Evolutionary conservation across 441 rosid species (phyloP), one percentile per base, ranked within the genome.

Genomic region (Codiaeum variegatum): DNA sequence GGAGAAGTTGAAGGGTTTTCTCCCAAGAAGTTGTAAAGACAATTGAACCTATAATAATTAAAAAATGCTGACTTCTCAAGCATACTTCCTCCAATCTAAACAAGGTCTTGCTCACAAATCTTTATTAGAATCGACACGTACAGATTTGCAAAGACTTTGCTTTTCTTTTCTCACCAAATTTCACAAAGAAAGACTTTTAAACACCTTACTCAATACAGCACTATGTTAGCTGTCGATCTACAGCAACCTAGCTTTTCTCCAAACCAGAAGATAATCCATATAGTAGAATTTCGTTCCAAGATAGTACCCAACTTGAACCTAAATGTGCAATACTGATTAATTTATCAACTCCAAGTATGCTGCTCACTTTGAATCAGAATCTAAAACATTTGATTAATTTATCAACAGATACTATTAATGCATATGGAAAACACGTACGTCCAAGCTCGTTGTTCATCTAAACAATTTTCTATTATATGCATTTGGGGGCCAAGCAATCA

Each of bases 201-300:
- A 64, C 21, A 31, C 58, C 18, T 31, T n/a, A 21, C 19, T 44
- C 5, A 3, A 19, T 29, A 24, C 49, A 40, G 13, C 55, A 29
- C 1, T 21, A 23, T 51, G 6, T 32, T 13, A 65, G 31, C 24
- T 12, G 31, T 72, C 47, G 40, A 52, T 47, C 24, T 36, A 42
- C 19, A 26, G 34, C 34, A 3, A 38, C 52, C 34, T 21, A n/a
- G 54, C n/a, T 52, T 52, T 52, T 36, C 70, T 72, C 51, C 8
- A 18, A n/a, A 65, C 26, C 28, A 38, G 2, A 15, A 29, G 32
- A 71, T 62, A 60, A 3, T 2, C 63, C 51, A 62, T 12, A 3
- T 29, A 47, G 44, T 46, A 58, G 29, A 73, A 66, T 24, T 58
- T 55, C 34, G 29, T 23, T 73, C 44, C 16, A 58, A 31, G 38